Conservation (phyloP, 2,329 filamentous ascomycete genomes). For the Ophiostoma tasmaniense region DNA sequence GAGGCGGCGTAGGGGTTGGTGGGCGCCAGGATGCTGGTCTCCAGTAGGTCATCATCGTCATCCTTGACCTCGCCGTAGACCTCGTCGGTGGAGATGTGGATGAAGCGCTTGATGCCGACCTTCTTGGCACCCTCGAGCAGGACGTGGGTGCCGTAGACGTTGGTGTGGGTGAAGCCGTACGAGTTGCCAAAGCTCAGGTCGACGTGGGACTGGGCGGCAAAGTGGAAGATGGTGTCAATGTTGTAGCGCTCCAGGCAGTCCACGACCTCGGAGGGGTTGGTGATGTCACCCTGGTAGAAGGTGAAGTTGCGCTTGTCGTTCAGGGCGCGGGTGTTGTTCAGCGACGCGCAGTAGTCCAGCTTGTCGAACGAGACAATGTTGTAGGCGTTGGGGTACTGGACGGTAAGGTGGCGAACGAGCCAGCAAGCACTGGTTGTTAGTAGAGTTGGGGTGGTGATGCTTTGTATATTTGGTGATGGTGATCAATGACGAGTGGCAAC, state of each 20-base stretch:
- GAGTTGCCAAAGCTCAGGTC: constrained; percentile 77
- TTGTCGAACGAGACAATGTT: constrained; percentile 79
- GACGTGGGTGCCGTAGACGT: constrained; percentile 78
- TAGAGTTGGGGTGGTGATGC: neutral
- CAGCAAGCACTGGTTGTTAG: constrained; percentile 57
- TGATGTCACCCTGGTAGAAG: constrained; percentile 74
- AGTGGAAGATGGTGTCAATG: constrained; percentile 75
- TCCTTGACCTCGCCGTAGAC: constrained; percentile 74
- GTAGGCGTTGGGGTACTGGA: constrained; percentile 66
- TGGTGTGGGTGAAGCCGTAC: constrained; percentile 71
- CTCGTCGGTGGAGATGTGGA: constrained; percentile 78
- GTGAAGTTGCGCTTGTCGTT: constrained; percentile 62
- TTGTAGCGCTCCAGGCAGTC: constrained; percentile 61
- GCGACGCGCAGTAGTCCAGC: constrained; percentile 70
- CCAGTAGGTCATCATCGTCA: constrained; percentile 61
- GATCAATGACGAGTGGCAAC: neutral
- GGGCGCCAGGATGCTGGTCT: constrained; percentile 65
- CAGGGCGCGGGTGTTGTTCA: constrained; percentile 68
- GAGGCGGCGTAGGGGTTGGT: constrained; percentile 77
- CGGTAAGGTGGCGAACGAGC: constrained; percentile 68
- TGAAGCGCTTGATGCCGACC: constrained; percentile 61
- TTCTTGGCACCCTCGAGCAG: constrained; percentile 69
- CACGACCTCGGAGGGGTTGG: constrained; percentile 59
- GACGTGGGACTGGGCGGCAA: constrained; percentile 79
- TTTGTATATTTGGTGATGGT: neutral